Evolutionary conservation across 768 basidiomycete genomes (phyloP).

Genomic region (Hypholoma sublateritium): DNA sequence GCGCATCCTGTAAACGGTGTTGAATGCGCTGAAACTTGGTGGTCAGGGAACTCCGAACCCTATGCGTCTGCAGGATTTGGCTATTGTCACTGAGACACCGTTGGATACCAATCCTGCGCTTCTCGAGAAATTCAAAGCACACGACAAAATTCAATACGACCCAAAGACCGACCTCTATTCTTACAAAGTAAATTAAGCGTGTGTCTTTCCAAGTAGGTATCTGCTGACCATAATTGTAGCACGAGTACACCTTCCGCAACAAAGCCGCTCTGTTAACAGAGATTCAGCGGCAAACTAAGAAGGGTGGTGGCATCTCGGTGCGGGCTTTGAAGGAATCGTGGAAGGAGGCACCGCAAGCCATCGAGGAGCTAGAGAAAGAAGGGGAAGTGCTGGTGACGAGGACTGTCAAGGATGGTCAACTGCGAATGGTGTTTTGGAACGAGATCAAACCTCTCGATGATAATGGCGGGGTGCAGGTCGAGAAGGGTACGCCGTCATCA

Average conservation of each 20-base stretch:
- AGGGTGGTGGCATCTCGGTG: constrained; percentile 83
- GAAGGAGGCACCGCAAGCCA: constrained; percentile 81
- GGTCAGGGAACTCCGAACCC: constrained; percentile 63
- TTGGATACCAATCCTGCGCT: constrained; percentile 70
- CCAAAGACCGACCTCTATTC: constrained; percentile 83
- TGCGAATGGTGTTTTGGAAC: constrained; percentile 89
- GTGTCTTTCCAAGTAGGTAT: neutral
- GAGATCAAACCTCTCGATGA: constrained; percentile 80
- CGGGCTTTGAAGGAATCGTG: constrained; percentile 87
- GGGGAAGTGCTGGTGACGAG: constrained; percentile 89
- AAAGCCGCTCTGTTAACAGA: constrained; percentile 83
- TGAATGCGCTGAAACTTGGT: neutral
- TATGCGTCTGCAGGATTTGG: constrained; percentile 86
- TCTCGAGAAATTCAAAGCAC: constrained; percentile 78
- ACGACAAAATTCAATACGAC: constrained; percentile 79
- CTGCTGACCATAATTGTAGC: constrained; percentile 38
- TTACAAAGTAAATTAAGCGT: constrained; percentile 63
- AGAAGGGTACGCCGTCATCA: constrained; percentile 59
- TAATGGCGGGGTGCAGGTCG: constrained; percentile 66
- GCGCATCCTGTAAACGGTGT: constrained; percentile 10
- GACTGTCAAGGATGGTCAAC: constrained; percentile 77
- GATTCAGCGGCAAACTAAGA: constrained; percentile 81
- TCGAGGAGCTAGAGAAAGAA: constrained; percentile 88
- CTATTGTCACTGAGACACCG: constrained; percentile 77
- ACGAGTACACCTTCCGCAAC: constrained; percentile 83